Percentiles rank a stretch among this genome's conserved stretches.
These are phyloP conservation scores for Papiliotrema flavescens DNA, from an alignment of 1,284 basidiomycete species.

Conservation along the genomic window DNA sequence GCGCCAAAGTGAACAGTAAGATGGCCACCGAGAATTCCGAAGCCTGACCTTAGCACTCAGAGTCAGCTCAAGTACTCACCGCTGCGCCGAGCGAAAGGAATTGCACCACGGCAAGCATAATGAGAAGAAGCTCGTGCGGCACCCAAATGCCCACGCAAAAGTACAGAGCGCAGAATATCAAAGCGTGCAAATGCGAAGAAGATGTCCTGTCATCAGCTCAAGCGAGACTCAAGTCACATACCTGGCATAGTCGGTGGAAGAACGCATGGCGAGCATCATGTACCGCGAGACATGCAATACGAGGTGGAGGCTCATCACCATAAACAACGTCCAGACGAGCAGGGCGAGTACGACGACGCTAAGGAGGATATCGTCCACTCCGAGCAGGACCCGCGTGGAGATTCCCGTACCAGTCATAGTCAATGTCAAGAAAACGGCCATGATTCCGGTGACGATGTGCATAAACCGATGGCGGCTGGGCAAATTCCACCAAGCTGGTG, in stretches of 20 bases:
- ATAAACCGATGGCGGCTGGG: too few species aligned
- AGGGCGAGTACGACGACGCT: neutral
- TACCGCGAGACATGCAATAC: neutral
- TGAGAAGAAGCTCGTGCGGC: neutral
- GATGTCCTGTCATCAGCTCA: too few species aligned
- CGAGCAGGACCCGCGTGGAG: too few species aligned
- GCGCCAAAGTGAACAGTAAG: too few species aligned
- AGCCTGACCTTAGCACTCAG: too few species aligned
- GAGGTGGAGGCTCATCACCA: neutral
- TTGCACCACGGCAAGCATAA: neutral
- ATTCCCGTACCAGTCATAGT: too few species aligned
- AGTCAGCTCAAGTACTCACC: neutral
- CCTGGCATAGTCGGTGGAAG: neutral
- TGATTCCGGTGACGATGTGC: too few species aligned
- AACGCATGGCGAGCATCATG: neutral
- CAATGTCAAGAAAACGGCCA: too few species aligned
- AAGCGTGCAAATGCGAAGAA: too few species aligned
- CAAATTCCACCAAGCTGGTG: too few species aligned
- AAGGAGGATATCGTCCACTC: neutral
- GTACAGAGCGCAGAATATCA: conserved; percentile 68
- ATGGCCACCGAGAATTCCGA: too few species aligned
- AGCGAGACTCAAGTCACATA: too few species aligned
- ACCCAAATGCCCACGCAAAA: conserved; percentile 51
- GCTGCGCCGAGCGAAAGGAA: neutral
- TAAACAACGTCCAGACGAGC: neutral